These are phyloP conservation scores for Exophiala xenobiotica DNA, from an alignment of 2,329 filamentous ascomycete species.

Conservation along the genomic window DNA sequence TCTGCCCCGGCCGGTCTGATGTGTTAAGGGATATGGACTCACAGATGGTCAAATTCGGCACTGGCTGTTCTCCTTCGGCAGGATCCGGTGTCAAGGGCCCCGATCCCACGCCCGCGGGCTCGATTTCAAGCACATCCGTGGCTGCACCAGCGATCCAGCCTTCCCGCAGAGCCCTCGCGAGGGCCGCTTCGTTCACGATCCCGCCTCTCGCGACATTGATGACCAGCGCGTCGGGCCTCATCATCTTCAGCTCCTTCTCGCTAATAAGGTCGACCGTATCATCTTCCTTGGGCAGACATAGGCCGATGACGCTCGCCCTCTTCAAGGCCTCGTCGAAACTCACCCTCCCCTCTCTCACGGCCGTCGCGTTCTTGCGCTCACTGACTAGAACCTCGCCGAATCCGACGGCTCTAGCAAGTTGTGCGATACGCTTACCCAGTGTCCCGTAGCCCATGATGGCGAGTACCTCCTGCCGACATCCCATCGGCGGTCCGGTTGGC, in stretches of 20 bases:
- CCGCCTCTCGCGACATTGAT: constrained; percentile 54
- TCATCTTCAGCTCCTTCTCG: constrained; percentile 43
- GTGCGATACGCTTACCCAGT: constrained; percentile 49
- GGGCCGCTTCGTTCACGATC: constrained; percentile 51
- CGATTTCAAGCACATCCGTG: constrained; percentile 51
- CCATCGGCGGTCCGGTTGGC: constrained; percentile 41
- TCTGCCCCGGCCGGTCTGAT: too few species aligned
- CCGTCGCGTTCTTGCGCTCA: constrained; percentile 43
- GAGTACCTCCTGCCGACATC: constrained; percentile 49
- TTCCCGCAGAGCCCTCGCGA: constrained; percentile 47
- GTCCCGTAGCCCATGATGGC: constrained; percentile 53
- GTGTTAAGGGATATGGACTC: too few species aligned
- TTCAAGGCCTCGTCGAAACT: constrained; percentile 35
- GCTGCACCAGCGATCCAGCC: constrained; percentile 49
- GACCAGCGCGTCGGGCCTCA: constrained; percentile 47
- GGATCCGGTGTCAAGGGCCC: constrained; percentile 44
- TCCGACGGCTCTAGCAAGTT: constrained; percentile 46
- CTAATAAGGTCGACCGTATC: constrained; percentile 39
- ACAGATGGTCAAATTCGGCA: constrained; percentile 50
- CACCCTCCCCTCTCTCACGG: constrained; percentile 13
- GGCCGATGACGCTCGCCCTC: constrained; percentile 35
- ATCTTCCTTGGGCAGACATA: constrained; percentile 35
- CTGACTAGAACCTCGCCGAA: constrained; percentile 50
- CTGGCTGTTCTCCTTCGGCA: constrained; percentile 37
- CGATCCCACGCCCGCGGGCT: constrained; percentile 47